Evolutionary conservation across 495 filamentous ascomycete genomes (phyloP).

Genomic region (Hypoxylon intermedium): DNA sequence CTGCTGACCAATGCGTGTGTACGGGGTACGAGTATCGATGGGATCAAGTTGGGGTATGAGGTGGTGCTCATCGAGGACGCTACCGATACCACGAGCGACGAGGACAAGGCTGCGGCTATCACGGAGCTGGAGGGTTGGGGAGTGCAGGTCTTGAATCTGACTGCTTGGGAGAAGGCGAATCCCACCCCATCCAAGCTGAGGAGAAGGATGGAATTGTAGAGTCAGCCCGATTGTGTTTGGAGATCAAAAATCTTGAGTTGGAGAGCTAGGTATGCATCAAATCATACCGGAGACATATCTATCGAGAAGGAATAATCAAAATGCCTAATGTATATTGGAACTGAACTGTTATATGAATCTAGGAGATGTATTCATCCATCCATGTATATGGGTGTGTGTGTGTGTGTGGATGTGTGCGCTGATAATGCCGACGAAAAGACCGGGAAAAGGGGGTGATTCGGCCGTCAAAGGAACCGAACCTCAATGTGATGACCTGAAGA

Average conservation of each 20-base stretch:
- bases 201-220: slow-evolving; percentile 13
- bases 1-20: slow-evolving; percentile 44
- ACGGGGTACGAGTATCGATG: slow-evolving; percentile 44
- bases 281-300: no score
- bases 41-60: slow-evolving; percentile 42
- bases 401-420: background rate
- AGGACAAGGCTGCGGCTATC: slow-evolving; percentile 35
- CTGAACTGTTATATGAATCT: no score
- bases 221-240: no score
- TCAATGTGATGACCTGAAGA: no score
- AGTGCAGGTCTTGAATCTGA: slow-evolving; percentile 39
- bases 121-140: slow-evolving; percentile 40
- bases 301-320: no score
- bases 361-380: no score
- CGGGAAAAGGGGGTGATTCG: background rate
- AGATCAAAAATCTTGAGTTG: background rate
- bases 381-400: background rate
- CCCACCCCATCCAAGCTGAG: slow-evolving; percentile 12
- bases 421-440: no score
- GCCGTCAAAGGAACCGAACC: slow-evolving; percentile 3
- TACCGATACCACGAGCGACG: slow-evolving; percentile 32
- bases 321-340: no score
- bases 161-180: slow-evolving; percentile 36
- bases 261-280: no score
- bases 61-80: slow-evolving; percentile 42